These are phyloP conservation scores for Backusella morwellensis DNA, from an alignment of 192 early-diverging fungal genomes.

Conservation along the genomic window DNA sequence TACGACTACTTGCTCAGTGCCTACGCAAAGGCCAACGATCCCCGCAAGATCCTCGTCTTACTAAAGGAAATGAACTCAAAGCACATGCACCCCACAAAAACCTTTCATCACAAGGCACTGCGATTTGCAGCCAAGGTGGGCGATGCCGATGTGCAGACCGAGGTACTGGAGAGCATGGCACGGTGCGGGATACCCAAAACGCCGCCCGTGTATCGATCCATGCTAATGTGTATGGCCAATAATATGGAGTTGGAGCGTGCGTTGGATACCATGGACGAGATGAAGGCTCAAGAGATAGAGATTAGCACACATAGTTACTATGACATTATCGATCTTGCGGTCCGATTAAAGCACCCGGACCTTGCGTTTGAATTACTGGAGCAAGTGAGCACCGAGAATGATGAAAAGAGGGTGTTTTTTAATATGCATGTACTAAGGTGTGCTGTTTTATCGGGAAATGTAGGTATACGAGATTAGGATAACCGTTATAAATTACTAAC, in stretches of 20 bases:
- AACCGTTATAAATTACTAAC: neutral
- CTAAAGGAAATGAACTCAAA: slow-evolving; percentile 37
- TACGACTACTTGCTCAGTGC: slow-evolving; percentile 35
- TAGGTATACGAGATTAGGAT: slow-evolving; percentile 15
- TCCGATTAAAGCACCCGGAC: slow-evolving; percentile 27
- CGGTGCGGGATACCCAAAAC: neutral
- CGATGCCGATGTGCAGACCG: slow-evolving; percentile 14
- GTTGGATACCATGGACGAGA: slow-evolving; percentile 42
- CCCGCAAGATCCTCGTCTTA: slow-evolving; percentile 1
- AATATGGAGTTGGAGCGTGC: slow-evolving; percentile 48
- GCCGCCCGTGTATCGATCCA: slow-evolving; percentile 29
- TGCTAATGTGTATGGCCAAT: slow-evolving; percentile 39
- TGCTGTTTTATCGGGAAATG: slow-evolving; percentile 38
- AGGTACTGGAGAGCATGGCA: slow-evolving; percentile 13
- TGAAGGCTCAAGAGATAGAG: slow-evolving; percentile 33
- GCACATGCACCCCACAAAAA: slow-evolving; percentile 16
- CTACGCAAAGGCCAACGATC: slow-evolving; percentile 26
- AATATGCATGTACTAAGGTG: slow-evolving; percentile 33
- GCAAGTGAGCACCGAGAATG: slow-evolving; percentile 28
- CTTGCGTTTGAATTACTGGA: slow-evolving; percentile 39
- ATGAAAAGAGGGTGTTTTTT: slow-evolving; percentile 27
- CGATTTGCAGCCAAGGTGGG: slow-evolving; percentile 5
- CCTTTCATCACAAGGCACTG: slow-evolving; percentile 31
- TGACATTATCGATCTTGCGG: slow-evolving; percentile 33
- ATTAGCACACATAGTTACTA: slow-evolving; percentile 30